These are phyloP conservation scores for Globisporangium radiosum DNA, from an alignment of 352 stramenopile genomes.

Conservation along the genomic window DNA sequence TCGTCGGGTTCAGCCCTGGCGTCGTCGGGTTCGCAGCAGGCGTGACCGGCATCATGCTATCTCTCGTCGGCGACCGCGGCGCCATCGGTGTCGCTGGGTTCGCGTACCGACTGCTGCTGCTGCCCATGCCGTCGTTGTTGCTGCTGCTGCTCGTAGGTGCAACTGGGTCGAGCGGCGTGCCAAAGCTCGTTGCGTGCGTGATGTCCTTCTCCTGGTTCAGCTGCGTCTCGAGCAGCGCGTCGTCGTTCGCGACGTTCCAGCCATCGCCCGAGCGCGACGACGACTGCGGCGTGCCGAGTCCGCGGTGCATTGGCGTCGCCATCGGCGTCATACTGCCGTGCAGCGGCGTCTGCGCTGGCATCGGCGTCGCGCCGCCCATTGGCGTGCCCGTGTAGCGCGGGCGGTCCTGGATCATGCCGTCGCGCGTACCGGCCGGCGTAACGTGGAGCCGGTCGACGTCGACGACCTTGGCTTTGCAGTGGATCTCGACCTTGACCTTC, in stretches of 20 bases:
- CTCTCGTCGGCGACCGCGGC: conserved; percentile 56
- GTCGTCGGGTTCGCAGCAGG: conserved; percentile 68
- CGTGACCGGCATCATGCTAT: conserved; percentile 60
- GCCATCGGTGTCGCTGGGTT: conserved; percentile 48
- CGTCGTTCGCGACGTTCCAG: conserved; percentile 86
- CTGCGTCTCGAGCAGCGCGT: conserved; percentile 77
- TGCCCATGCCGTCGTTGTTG: conserved; percentile 35
- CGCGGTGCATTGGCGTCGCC: conserved; percentile 81
- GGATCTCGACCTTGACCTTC: conserved; percentile 90
- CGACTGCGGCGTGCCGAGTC: conserved; percentile 67
- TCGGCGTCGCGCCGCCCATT: conserved; percentile 70
- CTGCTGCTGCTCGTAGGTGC: conserved; percentile 51
- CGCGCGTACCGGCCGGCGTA: conserved; percentile 64
- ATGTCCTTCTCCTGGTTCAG: conserved; percentile 89
- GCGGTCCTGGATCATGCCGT: conserved; percentile 72
- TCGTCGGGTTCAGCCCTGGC: conserved; percentile 77
- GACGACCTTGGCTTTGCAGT: conserved; percentile 86
- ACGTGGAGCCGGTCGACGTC: conserved; percentile 82
- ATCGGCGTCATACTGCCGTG: conserved; percentile 85
- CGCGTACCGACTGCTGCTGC: conserved; percentile 35
- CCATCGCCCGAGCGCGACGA: conserved; percentile 54
- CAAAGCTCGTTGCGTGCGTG: conserved; percentile 83
- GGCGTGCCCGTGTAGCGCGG: conserved; percentile 63
- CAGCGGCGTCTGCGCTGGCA: conserved; percentile 79
- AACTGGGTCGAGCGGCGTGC: conserved; percentile 71